A percentile compares a stretch with the other conserved stretches of the same genome.
phyloP scores from a whole-genome alignment of 345 rosid species.

The Syzygium oleosum region DNA sequence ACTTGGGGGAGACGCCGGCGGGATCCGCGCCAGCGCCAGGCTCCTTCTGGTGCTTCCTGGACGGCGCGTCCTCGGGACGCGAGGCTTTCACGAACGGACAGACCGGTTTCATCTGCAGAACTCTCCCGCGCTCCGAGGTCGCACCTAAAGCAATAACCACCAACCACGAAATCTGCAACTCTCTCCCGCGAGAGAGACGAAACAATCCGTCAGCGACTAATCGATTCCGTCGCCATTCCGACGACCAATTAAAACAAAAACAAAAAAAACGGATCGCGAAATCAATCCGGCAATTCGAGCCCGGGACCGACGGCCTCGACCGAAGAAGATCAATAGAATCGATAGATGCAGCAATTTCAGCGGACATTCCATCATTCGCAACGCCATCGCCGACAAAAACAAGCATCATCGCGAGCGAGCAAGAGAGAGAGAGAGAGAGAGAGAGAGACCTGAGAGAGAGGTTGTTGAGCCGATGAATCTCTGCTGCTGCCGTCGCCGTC shows the following conservation, averaged over 20 bases:
- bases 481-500: neutral
- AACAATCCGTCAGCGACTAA: neutral
- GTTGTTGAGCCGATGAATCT: neutral
- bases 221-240: neutral
- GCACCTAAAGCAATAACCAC: neutral
- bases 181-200: neutral
- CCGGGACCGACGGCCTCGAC: neutral
- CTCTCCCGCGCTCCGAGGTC: neutral
- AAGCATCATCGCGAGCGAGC: neutral
- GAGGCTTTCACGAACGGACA: conserved; percentile 75
- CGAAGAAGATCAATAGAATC: neutral
- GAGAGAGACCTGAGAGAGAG: neutral
- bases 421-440: neutral
- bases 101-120: conserved; percentile 45
- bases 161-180: neutral
- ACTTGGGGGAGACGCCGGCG: neutral
- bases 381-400: neutral
- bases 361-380: neutral
- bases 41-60: conserved; percentile 11
- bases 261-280: neutral
- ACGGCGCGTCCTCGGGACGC: conserved; percentile 47
- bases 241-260: too few relatives aligned
- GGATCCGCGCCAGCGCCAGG: neutral
- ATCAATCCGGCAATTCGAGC: neutral
- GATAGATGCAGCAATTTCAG: neutral